Evolutionary conservation across 768 basidiomycete genomes (phyloP), one percentile per base, ranked within the genome.

Genomic region (Harrya chromipes): DNA sequence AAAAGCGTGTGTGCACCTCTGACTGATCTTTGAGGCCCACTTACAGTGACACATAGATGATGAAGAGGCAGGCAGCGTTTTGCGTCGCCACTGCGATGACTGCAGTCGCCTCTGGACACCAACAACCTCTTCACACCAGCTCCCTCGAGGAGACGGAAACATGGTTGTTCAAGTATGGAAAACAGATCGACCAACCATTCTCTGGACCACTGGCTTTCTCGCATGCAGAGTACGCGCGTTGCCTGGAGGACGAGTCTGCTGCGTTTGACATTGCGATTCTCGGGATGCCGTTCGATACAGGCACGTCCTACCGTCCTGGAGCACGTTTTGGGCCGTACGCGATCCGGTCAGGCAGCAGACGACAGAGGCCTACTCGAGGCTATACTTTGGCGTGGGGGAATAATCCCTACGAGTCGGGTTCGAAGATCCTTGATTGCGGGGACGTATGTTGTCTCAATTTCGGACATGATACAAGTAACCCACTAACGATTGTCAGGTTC

Each of bases 241-340:
- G 59, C 23, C 49, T 62, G 10, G 62, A 63, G 39, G 53, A 61
- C 16, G 59, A 58, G 52, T 50, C 59, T 19, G 38, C 40, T 16
- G 23, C 20, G 10, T 62, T 61, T 24, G 61, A 94, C 65, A 82
- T 94, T 46, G 90, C 87, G 1, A 64, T 94, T 33, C 68, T 94
- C 6, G 91, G 88, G 8, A 81, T 88, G 73, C 87, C 87, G 0
- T 89, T 90, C 57, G 86, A 90, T 57, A 90, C 87, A 1, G 76
- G 72, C 1, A 81, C 83, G 11, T 63, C 66, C 1, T 80, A 73
- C 50, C 68, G 78, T 6, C 73, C 68, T 16, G 91, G 90, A 5
- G 91, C 91, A 12, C 81, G 92, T 9, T 94, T 94, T 70, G 92
- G 92, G 8, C 91, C 91, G 1, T 82, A 81, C 62, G 92, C 84